Base-by-base conservation (phyloP, 2,329 filamentous ascomycete species). In the Aspergillus japonicus region DNA sequence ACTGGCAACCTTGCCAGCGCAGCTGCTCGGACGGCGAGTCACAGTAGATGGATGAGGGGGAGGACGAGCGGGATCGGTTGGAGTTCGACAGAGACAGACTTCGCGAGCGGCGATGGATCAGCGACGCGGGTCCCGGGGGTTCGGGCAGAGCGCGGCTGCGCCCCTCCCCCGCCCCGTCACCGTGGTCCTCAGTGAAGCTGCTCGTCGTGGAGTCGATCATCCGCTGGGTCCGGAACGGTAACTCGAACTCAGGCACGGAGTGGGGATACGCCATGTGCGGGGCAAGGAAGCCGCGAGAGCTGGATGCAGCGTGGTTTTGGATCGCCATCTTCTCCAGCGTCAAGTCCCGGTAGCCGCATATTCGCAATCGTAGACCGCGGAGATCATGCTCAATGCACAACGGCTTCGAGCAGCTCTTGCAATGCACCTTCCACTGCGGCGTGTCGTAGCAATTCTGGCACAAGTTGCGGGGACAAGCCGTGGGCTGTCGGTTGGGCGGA, bases 351-450 rank as follows among this genome's bases (percentile, higher is more conserved):
- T 81, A 85, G 19, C 84, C 84, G 66, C 84, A 86, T 52, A 85
- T 84, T 42, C 83, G 77, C 29, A 85, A 75, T 56, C 83, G 82
- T 21, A 85, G 75, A 14, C 80, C 83, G 26, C 83, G 80, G 49
- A 86, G 80, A 64, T 86, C 84, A 68, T 86, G 84, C 65, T 85
- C 83, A 65, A 85, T 84, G 71, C 84, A 86, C 26, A 86, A 73
- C 2, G 83, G 79, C 56, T 78, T 83, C 47, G 83, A 83, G 73
- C 84, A 86, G 48, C 76, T 79, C 66, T 83, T 82, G 69, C 84
- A 86, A 44, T 82, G 78, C n/a, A 86, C 79, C 65, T 84, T 85
- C 84, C 84, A 86, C 51, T 82, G 78, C 50, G 83, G 81, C n/a
- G 80, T 82, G 31, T 81, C 78, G 63, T 84, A 84, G 68, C 84